Percentiles rank a stretch among this genome's conserved stretches.
Evolutionary conservation across 2,329 filamentous ascomycete genomes (phyloP).

Genomic region (Fusarium kyushuense): DNA sequence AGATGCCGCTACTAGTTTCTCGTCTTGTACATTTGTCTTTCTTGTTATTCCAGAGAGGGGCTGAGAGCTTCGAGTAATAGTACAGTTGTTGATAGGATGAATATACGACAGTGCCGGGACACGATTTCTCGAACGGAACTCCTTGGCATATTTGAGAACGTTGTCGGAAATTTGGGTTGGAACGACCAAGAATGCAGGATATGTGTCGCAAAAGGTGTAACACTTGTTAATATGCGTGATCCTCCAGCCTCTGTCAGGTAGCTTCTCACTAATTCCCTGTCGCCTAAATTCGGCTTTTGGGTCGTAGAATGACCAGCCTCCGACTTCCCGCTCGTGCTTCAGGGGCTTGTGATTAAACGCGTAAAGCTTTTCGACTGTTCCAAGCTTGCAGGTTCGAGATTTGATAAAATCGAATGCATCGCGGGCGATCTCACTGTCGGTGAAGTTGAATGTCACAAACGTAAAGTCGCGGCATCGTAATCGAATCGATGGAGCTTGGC

Average conservation of each 20-base stretch:
- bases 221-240: conserved; percentile 90
- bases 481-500: conserved; percentile 83
- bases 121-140: conserved; percentile 87
- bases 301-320: conserved; percentile 89
- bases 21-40: conserved; percentile 94
- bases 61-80: conserved; percentile 94
- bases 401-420: conserved; percentile 92
- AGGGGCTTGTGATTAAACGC: conserved; percentile 88
- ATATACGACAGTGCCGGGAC: conserved; percentile 93
- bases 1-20: conserved; percentile 91
- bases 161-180: conserved; percentile 95
- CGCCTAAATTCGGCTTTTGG: conserved; percentile 85
- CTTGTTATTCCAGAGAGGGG: conserved; percentile 87
- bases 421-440: conserved; percentile 77
- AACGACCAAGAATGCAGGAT: conserved; percentile 86
- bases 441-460: conserved; percentile 91
- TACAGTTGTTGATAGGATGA: conserved; percentile 97
- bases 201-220: conserved; percentile 92
- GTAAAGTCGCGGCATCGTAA: conserved; percentile 93
- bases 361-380: conserved; percentile 87
- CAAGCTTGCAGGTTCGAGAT: conserved; percentile 81
- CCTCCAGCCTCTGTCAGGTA: conserved; percentile 84
- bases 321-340: conserved; percentile 76
- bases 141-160: conserved; percentile 90
- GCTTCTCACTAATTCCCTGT: conserved; percentile 87